A percentile compares a stretch with the other conserved stretches of the same genome.
phyloP scores from a whole-genome alignment of 2,329 filamentous ascomycete genomes.

The Aureobasidium lini region DNA sequence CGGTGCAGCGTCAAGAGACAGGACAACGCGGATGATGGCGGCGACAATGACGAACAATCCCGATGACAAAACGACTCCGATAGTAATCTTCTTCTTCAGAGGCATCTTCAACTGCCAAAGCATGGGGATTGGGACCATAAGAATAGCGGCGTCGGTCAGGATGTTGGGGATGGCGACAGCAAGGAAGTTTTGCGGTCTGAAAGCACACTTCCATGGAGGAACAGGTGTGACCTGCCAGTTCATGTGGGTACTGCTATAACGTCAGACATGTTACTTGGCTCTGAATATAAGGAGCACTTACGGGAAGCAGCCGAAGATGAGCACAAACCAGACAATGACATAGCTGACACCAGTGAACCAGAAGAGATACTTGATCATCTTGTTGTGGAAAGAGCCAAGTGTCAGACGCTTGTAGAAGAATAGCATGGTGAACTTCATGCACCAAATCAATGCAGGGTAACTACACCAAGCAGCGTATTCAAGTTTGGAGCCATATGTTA shows the following conservation, averaged over 20 bases:
- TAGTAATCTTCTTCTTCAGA: slow-evolving; percentile 26
- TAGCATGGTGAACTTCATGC: slow-evolving; percentile 25
- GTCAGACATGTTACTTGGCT: background rate
- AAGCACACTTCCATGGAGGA: slow-evolving; percentile 24
- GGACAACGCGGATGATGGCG: slow-evolving; percentile 28
- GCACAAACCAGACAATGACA: slow-evolving; percentile 27
- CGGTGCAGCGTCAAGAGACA: slow-evolving; percentile 25
- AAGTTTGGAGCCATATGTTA: slow-evolving; percentile 30
- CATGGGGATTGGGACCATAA: slow-evolving; percentile 29
- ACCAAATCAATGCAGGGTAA: slow-evolving; percentile 34
- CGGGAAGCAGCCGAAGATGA: slow-evolving; percentile 23
- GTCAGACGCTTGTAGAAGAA: slow-evolving; percentile 29
- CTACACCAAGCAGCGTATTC: slow-evolving; percentile 35
- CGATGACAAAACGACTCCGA: slow-evolving; percentile 28
- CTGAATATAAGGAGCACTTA: background rate
- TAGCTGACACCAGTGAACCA: slow-evolving; percentile 24
- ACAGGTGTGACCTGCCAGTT: slow-evolving; percentile 27
- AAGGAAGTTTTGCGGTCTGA: slow-evolving; percentile 26
- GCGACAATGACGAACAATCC: slow-evolving; percentile 31
- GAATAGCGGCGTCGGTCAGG: slow-evolving; percentile 27
- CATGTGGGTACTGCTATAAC: slow-evolving; percentile 11
- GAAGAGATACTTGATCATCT: slow-evolving; percentile 25
- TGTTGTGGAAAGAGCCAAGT: slow-evolving; percentile 26
- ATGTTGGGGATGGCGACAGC: slow-evolving; percentile 27
- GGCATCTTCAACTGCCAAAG: slow-evolving; percentile 28